These are phyloP conservation scores for Phytophthora parvispora DNA, from an alignment of 352 stramenopile species.

Conservation along the genomic window DNA sequence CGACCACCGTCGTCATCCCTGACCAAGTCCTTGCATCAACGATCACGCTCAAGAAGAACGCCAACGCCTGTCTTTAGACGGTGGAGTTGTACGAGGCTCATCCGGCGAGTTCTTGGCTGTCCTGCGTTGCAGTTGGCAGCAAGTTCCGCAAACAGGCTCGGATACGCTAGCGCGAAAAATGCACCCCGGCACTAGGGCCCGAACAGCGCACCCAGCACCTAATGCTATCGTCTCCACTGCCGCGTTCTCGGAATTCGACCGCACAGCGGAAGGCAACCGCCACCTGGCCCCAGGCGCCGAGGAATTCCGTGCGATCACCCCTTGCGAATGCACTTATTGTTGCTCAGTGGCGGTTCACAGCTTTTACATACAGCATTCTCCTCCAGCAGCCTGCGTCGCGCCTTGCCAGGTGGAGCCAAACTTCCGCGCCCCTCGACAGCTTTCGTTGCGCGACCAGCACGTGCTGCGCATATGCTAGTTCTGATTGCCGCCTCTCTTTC, in stretches of 20 bases:
- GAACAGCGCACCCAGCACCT: conserved; percentile 10
- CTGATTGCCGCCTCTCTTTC: conserved; percentile 5
- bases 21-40: no score
- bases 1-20: no score
- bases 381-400: conserved; percentile 8
- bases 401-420: conserved; percentile 7
- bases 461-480: conserved; percentile 24
- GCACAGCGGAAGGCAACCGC: neutral
- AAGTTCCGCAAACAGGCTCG: conserved; percentile 9
- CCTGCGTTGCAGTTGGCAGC: neutral
- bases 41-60: neutral
- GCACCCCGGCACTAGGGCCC: no score
- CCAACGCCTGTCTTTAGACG: no score
- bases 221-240: conserved; percentile 7
- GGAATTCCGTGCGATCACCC: neutral
- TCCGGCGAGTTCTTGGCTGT: conserved; percentile 19
- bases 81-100: no score
- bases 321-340: neutral
- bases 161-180: conserved; percentile 3
- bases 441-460: conserved; percentile 25
- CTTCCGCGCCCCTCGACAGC: conserved; percentile 7
- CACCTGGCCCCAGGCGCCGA: neutral
- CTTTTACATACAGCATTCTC: conserved; percentile 28
- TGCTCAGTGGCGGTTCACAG: neutral
- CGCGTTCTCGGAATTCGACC: conserved; percentile 10